These are phyloP conservation scores for Solanum chiquidenum DNA, from an alignment of 257 asterid species.

Conservation along the genomic window DNA sequence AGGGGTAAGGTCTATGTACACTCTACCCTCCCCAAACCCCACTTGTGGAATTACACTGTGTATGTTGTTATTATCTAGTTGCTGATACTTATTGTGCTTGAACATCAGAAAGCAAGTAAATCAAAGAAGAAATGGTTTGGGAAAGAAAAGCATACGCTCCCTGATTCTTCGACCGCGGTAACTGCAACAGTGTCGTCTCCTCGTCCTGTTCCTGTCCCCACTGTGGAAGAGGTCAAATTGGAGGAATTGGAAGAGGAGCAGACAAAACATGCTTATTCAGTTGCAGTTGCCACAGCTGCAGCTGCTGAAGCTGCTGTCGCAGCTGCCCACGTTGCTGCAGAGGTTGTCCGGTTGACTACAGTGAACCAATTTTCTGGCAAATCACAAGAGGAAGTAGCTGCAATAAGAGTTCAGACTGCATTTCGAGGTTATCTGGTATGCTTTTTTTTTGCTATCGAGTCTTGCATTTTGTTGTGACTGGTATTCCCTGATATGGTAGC, in stretches of 20 bases:
- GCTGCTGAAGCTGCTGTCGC: conserved; percentile 72
- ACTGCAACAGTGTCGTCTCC: conserved; percentile 33
- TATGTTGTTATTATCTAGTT: background rate
- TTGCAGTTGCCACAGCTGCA: conserved; percentile 62
- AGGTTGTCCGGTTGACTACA: conserved; percentile 40
- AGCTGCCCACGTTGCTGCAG: conserved; percentile 70
- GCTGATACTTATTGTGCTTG: background rate
- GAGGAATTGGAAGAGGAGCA: conserved; percentile 54
- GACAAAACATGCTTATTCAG: conserved; percentile 50
- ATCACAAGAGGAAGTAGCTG: conserved; percentile 73
- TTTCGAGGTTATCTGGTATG: conserved; percentile 85
- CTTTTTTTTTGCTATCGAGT: background rate
- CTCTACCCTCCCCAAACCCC: background rate
- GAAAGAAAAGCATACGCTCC: conserved; percentile 36
- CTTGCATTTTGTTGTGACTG: background rate
- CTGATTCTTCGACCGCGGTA: conserved; percentile 26
- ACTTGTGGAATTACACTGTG: background rate
- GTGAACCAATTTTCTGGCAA: conserved; percentile 42
- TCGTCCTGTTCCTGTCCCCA: conserved; percentile 28
- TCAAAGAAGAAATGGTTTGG: conserved; percentile 31
- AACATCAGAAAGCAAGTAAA: conserved; percentile 33
- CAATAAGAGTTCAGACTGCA: conserved; percentile 74
- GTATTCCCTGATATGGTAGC: background rate
- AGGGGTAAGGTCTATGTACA: background rate
- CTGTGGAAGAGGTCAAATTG: conserved; percentile 43